phyloP scores from a whole-genome alignment of 208 protist species.

The Crithidia sp. region DNA sequence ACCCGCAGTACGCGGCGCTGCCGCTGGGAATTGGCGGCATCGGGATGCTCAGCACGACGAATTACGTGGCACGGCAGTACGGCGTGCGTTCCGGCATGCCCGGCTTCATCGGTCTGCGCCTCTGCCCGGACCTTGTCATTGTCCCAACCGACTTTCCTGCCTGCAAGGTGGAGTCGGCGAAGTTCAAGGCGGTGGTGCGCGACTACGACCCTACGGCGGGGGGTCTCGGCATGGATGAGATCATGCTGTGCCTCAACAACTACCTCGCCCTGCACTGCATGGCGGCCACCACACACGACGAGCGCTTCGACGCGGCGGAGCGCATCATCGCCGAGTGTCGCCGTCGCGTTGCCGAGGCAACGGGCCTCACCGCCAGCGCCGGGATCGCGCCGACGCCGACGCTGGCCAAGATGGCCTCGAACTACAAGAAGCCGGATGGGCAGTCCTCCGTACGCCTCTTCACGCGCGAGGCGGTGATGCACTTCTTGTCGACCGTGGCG shows the following conservation, averaged over 20 bases:
- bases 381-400: slow-evolving; percentile 79
- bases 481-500: slow-evolving; percentile 41
- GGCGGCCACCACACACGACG: slow-evolving; percentile 16
- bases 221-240: slow-evolving; percentile 68
- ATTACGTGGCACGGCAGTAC: slow-evolving; percentile 94
- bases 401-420: slow-evolving; percentile 89
- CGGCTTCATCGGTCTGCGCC: slow-evolving; percentile 89
- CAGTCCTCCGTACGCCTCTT: slow-evolving; percentile 69
- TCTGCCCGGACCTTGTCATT: slow-evolving; percentile 88
- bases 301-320: slow-evolving; percentile 49
- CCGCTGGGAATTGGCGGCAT: slow-evolving; percentile 93
- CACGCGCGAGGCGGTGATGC: slow-evolving; percentile 59
- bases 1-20: slow-evolving; percentile 73
- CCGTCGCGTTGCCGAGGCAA: slow-evolving; percentile 42
- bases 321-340: slow-evolving; percentile 58
- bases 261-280: slow-evolving; percentile 35
- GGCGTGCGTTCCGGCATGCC: slow-evolving; percentile 96
- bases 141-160: slow-evolving; percentile 67
- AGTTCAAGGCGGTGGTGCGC: slow-evolving; percentile 61
- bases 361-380: slow-evolving; percentile 74
- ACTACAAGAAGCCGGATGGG: slow-evolving; percentile 94
- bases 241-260: slow-evolving; percentile 70
- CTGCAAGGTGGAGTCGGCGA: slow-evolving; percentile 57
- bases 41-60: slow-evolving; percentile 93
- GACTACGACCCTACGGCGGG: slow-evolving; percentile 79